Conservation (phyloP, 176 grass and related monocot species). For the Eleusine coracana region DNA sequence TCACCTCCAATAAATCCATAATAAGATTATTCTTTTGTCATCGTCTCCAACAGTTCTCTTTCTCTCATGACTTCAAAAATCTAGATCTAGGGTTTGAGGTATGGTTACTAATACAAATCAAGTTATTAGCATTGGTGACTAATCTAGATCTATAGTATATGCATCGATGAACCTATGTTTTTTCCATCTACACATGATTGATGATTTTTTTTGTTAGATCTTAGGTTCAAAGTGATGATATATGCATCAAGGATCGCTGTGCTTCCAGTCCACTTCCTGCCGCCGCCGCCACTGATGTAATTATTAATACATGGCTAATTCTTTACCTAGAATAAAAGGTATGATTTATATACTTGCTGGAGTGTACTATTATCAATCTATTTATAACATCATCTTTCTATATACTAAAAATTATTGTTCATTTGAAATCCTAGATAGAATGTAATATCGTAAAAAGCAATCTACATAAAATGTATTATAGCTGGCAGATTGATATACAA, state of each 20-base stretch:
- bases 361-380: no score
- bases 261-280: no score
- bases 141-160: not conserved
- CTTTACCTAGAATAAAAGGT: not conserved
- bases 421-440: no score
- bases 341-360: not conserved
- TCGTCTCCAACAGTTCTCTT: not conserved
- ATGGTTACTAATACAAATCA: no score
- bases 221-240: not conserved
- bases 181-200: not conserved
- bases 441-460: no score
- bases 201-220: not conserved
- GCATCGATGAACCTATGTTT: not conserved
- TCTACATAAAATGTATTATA: no score
- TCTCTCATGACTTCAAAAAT: not conserved
- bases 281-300: no score
- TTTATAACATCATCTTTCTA: no score
- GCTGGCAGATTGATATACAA: no score
- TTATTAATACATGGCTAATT: not conserved
- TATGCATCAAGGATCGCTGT: no score
- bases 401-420: no score
- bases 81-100: not conserved
- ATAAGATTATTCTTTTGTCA: not conserved
- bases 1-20: not conserved
- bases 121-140: no score